A percentile compares a stretch with the other conserved stretches of the same genome.
Conservation (phyloP, 2,329 filamentous ascomycete species). For the Fusarium nematophilum region DNA sequence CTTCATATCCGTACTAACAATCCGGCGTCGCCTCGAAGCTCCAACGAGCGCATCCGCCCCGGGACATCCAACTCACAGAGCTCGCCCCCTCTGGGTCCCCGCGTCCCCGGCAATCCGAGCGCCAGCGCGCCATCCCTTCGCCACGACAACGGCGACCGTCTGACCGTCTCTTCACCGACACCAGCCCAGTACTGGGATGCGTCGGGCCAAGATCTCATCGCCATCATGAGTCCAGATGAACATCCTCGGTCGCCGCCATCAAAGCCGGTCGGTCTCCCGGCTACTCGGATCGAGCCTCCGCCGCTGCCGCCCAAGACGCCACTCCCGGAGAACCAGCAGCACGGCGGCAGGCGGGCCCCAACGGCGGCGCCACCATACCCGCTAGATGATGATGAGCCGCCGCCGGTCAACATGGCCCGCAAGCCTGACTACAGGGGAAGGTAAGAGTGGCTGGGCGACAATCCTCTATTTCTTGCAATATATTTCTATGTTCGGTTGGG, state of each 20-base stretch:
- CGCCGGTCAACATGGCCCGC: slow-evolving; percentile 83
- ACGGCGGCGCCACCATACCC: slow-evolving; percentile 77
- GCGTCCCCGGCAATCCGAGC: slow-evolving; percentile 32
- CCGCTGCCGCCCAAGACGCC: slow-evolving; percentile 83
- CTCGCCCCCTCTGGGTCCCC: slow-evolving; percentile 44
- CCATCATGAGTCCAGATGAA: slow-evolving; percentile 70
- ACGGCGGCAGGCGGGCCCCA: slow-evolving; percentile 48
- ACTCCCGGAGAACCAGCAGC: slow-evolving; percentile 63
- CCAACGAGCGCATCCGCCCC: slow-evolving; percentile 58
- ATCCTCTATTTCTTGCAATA: not conserved
- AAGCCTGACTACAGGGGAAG: slow-evolving; percentile 79
- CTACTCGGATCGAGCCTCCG: slow-evolving; percentile 67
- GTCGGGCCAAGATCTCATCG: slow-evolving; percentile 75
- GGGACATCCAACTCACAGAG: slow-evolving; percentile 45
- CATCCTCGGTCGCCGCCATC: slow-evolving; percentile 56
- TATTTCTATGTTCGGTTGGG: not conserved
- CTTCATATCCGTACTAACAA: slow-evolving; percentile 53
- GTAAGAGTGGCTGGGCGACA: slow-evolving; percentile 4
- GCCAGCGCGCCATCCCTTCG: slow-evolving; percentile 45
- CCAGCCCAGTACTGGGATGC: slow-evolving; percentile 68
- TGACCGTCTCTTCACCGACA: slow-evolving; percentile 67
- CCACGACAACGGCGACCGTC: slow-evolving; percentile 62
- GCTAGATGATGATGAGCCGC: slow-evolving; percentile 81
- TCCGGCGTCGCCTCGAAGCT: slow-evolving; percentile 61
- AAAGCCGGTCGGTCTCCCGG: slow-evolving; percentile 46